Percentiles rank a stretch among this genome's conserved stretches.
Conservation (phyloP, 2,329 filamentous ascomycete species). For the Xylariaceae sp. region DNA sequence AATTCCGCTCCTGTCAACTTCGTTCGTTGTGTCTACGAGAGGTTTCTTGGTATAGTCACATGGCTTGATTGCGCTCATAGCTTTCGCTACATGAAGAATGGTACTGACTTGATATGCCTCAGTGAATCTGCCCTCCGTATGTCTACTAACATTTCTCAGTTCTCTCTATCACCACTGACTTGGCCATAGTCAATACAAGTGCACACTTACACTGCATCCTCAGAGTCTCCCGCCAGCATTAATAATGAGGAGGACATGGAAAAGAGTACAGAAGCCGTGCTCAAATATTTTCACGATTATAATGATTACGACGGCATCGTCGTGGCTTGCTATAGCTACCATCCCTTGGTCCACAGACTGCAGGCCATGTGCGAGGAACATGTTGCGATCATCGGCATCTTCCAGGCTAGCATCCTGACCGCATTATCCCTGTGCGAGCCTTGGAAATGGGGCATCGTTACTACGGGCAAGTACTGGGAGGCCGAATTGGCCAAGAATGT, state of each 20-base stretch:
- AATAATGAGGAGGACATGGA: conserved; percentile 66
- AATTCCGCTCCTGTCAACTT: too few relatives aligned
- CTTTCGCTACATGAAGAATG: background rate
- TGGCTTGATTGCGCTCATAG: background rate
- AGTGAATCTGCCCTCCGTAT: conserved; percentile 37
- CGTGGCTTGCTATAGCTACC: conserved; percentile 82
- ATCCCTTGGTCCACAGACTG: conserved; percentile 65
- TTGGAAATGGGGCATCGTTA: conserved; percentile 76
- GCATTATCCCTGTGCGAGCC: conserved; percentile 49
- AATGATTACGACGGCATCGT: conserved; percentile 66
- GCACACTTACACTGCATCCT: conserved; percentile 61
- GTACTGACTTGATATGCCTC: background rate
- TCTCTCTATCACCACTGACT: background rate
- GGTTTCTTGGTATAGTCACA: too few relatives aligned
- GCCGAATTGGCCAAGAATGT: conserved; percentile 63
- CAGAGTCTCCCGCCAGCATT: conserved; percentile 65
- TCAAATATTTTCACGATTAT: conserved; percentile 46
- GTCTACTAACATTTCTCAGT: background rate
- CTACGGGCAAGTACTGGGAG: conserved; percentile 82
- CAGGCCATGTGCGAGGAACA: conserved; percentile 22
- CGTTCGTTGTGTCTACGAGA: too few relatives aligned
- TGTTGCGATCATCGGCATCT: conserved; percentile 64
- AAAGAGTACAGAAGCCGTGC: conserved; percentile 57
- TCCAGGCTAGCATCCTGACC: conserved; percentile 72
- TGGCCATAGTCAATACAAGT: conserved; percentile 43